These are phyloP conservation scores for Phalaenopsis hybrid DNA, from an alignment of 116 monocot genomes.

Conservation along the genomic window DNA sequence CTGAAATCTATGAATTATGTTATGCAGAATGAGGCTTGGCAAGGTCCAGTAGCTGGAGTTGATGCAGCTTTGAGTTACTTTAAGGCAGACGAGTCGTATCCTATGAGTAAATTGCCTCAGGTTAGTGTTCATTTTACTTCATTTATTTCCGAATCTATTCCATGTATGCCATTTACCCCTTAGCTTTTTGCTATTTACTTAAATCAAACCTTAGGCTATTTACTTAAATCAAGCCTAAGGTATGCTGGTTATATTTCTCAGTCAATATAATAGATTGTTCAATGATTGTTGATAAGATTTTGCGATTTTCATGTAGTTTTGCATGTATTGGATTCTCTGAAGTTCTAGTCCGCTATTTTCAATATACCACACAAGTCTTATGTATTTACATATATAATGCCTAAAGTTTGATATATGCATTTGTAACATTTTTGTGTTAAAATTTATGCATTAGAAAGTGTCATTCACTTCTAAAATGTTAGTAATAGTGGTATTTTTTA, in stretches of 20 bases:
- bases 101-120: slow-evolving; percentile 55
- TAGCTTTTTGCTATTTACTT: not conserved
- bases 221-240: too few relatives aligned
- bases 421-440: too few relatives aligned
- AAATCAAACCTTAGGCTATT: too few relatives aligned
- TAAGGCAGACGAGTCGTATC: slow-evolving; percentile 72
- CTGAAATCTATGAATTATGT: not conserved
- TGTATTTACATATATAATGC: too few relatives aligned
- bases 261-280: not conserved
- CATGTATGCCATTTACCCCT: not conserved
- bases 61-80: slow-evolving; percentile 71
- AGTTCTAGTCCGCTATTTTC: not conserved
- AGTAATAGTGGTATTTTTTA: too few relatives aligned
- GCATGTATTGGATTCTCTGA: not conserved
- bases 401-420: too few relatives aligned
- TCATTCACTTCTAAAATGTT: too few relatives aligned
- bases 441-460: too few relatives aligned
- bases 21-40: slow-evolving; percentile 71
- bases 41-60: slow-evolving; percentile 76
- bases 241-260: not conserved
- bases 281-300: not conserved
- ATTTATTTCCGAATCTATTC: not conserved
- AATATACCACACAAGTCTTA: not conserved
- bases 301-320: not conserved
- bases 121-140: slow-evolving; percentile 17